Conservation (phyloP, 768 basidiomycete genomes). For the Mycena venus region DNA sequence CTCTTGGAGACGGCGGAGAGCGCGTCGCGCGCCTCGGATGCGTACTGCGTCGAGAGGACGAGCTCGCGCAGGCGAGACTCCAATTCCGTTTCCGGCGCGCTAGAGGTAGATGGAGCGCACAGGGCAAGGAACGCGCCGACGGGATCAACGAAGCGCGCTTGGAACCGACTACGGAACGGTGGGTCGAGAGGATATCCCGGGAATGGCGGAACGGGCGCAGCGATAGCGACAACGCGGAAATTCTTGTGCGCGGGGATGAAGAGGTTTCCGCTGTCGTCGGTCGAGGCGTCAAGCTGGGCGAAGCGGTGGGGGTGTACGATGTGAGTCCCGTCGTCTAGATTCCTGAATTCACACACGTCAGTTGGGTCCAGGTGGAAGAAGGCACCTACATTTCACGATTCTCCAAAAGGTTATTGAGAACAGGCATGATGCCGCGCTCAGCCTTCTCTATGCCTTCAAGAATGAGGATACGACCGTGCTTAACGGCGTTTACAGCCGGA, state of each 20-base stretch:
- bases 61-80: conserved; percentile 63
- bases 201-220: conserved; percentile 77
- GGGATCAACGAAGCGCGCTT: conserved; percentile 76
- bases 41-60: conserved; percentile 73
- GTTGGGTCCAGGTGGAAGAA: not conserved
- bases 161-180: conserved; percentile 78
- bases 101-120: conserved; percentile 33
- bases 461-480: conserved; percentile 74
- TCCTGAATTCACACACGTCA: conserved; percentile 50
- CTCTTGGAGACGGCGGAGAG: conserved; percentile 68
- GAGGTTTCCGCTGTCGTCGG: conserved; percentile 51
- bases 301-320: conserved; percentile 76
- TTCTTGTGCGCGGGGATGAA: conserved; percentile 78
- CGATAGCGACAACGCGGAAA: conserved; percentile 79
- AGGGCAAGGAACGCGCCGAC: conserved; percentile 65
- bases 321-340: conserved; percentile 78
- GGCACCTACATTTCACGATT: conserved; percentile 73
- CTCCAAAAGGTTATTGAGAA: conserved; percentile 77
- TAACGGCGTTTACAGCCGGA: conserved; percentile 75
- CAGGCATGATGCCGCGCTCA: conserved; percentile 80
- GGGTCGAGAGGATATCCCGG: conserved; percentile 77
- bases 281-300: conserved; percentile 55
- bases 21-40: conserved; percentile 68
- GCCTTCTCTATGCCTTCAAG: conserved; percentile 81
- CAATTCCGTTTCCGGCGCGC: conserved; percentile 45